Evolutionary conservation across 257 asterid species (phyloP).

Genomic region (Solanum etuberosum): DNA sequence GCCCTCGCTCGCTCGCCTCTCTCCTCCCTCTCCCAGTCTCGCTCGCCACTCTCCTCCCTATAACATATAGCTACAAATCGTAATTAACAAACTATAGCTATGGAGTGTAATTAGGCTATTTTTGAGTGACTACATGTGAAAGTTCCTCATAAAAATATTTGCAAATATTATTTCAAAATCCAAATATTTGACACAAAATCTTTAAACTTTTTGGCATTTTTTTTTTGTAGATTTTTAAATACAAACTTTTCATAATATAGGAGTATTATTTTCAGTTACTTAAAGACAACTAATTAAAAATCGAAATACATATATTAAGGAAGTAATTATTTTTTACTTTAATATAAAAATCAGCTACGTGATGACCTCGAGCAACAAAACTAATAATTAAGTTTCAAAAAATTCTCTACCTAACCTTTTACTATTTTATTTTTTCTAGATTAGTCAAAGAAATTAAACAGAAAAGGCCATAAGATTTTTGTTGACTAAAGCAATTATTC

Average conservation of each 20-base stretch:
- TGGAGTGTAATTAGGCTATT: no score
- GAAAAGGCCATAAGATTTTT: background rate
- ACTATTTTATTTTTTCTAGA: background rate
- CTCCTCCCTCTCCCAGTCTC: no score
- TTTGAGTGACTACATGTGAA: no score
- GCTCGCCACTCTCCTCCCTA: no score
- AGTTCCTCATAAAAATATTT: background rate
- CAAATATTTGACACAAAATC: background rate
- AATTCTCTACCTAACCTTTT: background rate
- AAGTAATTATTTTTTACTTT: background rate
- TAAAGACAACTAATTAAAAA: background rate
- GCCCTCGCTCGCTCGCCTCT: no score
- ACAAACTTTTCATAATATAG: background rate
- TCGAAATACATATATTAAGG: background rate
- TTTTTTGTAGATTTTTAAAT: background rate
- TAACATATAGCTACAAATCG: no score
- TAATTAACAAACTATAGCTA: no score
- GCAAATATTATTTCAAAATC: background rate
- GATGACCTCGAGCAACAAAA: background rate
- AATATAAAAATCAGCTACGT: background rate
- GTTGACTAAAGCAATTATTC: background rate
- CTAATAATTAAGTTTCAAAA: background rate
- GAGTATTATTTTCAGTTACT: background rate
- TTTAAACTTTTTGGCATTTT: background rate
- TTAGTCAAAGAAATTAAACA: background rate